Percentiles rank a stretch among this genome's conserved stretches.
Evolutionary conservation across 345 rosid species (phyloP).

Genomic region (Durio zibethinus): DNA sequence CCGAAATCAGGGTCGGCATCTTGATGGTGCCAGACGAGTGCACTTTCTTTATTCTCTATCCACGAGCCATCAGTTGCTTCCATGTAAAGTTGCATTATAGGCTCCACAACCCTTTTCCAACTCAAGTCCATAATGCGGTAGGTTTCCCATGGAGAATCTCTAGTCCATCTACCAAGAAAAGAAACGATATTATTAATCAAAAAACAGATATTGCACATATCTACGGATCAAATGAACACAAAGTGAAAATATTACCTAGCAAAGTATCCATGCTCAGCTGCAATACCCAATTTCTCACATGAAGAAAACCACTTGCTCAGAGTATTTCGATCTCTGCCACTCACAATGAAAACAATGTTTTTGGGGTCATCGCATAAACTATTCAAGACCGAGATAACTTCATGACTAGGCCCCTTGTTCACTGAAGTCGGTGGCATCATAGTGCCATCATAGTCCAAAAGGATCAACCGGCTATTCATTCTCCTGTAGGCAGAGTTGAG

Average conservation of each 20-base stretch:
- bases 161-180: constrained; percentile 47
- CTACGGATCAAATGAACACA: not conserved
- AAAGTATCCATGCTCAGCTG: constrained; percentile 87
- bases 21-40: constrained; percentile 81
- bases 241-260: constrained; percentile 43
- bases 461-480: constrained; percentile 55
- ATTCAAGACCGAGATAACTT: constrained; percentile 56
- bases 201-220: not conserved
- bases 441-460: constrained; percentile 88
- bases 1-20: constrained; percentile 75
- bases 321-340: constrained; percentile 79
- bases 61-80: constrained; percentile 84
- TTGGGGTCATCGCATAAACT: constrained; percentile 63
- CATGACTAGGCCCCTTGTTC: constrained; percentile 51
- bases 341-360: constrained; percentile 68
- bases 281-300: constrained; percentile 61
- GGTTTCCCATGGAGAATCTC: constrained; percentile 56
- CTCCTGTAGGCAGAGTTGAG: constrained; percentile 53
- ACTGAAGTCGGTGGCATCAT: constrained; percentile 51
- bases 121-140: constrained; percentile 36
- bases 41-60: constrained; percentile 77
- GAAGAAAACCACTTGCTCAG: constrained; percentile 68
- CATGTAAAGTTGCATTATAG: constrained; percentile 71
- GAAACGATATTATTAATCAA: not conserved
- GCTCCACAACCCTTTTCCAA: constrained; percentile 69